Base-by-base conservation (phyloP, 2,329 filamentous ascomycete species). In the Aurifilum marmelostoma region DNA sequence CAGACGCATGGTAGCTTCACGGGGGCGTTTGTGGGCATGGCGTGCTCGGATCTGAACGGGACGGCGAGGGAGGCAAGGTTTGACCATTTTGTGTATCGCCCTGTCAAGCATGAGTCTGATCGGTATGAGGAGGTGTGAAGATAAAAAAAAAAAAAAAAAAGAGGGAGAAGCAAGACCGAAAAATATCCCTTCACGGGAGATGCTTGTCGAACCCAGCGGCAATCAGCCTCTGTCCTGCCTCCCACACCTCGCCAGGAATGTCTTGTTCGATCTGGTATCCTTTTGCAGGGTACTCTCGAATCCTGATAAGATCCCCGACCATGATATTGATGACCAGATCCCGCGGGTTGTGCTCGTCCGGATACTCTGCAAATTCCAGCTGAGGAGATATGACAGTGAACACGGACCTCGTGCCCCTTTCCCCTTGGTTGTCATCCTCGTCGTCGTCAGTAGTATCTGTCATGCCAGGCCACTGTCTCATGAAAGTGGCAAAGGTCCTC, bases 1-100 rank as follows among this genome's bases (percentile, higher is more conserved):
- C 83, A 85, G 70, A 82, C 79, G 2, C 86, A 89, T 71, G 88
- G 88, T 1, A 90, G 88, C 75, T 90, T 90, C 71, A 90, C 88
- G 0, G 88, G 88, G 0, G 86, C 88, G 0, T 88, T 88, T 78
- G 83, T 87, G 0, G 86, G 86, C 0, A 77, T 88, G 71, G 85
- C 86, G 0, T 84, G 83, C 54, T 87, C 85, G 3, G 86, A 88
- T 75, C 67, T 87, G 56, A 87, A 88, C 67, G 86, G 86, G 2
- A 82, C 81, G 21, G 83, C 79, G 11, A 71, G 76, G 66, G 75
- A 78, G 65, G 85, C 86, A 0, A 77, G 70, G 5, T 88, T 88
- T 76, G 84, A 86, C 67, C 82, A 85, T 58, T 85, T 88, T 67
- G 71, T 80, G 0, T 88, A 88, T 74, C 77, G 79, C 1, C 86